Conservation (phyloP, 1,284 basidiomycete species). For the Ganoderma meredithae region DNA sequence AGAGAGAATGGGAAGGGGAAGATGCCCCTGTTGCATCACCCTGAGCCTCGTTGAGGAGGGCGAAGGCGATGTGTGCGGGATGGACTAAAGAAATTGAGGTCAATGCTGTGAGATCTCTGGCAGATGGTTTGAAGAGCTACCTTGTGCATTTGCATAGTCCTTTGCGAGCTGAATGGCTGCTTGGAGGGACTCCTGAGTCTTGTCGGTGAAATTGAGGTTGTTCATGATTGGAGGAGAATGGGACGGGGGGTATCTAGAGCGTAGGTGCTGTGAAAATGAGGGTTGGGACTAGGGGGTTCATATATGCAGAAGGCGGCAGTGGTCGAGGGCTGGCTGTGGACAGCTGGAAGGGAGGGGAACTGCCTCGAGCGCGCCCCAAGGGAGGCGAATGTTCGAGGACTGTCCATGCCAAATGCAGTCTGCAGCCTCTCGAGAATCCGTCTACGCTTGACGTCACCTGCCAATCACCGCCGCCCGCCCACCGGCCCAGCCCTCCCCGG, state of each 20-base stretch:
- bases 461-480: background rate
- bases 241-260: constrained; percentile 34
- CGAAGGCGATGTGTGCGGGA: constrained; percentile 81
- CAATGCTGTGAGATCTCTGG: background rate
- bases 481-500: constrained; percentile 14
- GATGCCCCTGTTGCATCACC: constrained; percentile 43
- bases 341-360: constrained; percentile 32
- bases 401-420: constrained; percentile 12
- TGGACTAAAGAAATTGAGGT: constrained; percentile 52
- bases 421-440: constrained; percentile 6
- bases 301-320: constrained; percentile 21
- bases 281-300: constrained; percentile 31
- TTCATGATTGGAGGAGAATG: constrained; percentile 50
- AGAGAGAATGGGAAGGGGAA: constrained; percentile 55
- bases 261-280: constrained; percentile 30
- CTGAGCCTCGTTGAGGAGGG: constrained; percentile 70
- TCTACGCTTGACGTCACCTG: constrained; percentile 30
- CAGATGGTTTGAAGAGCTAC: constrained; percentile 44
- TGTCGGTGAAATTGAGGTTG: constrained; percentile 79
- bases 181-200: constrained; percentile 70
- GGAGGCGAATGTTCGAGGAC: constrained; percentile 30
- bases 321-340: constrained; percentile 16
- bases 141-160: constrained; percentile 83
- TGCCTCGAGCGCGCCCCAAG: constrained; percentile 17
- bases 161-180: constrained; percentile 82